Base-by-base conservation (phyloP, 1,284 basidiomycete species). In the Omphalotus olearius region DNA sequence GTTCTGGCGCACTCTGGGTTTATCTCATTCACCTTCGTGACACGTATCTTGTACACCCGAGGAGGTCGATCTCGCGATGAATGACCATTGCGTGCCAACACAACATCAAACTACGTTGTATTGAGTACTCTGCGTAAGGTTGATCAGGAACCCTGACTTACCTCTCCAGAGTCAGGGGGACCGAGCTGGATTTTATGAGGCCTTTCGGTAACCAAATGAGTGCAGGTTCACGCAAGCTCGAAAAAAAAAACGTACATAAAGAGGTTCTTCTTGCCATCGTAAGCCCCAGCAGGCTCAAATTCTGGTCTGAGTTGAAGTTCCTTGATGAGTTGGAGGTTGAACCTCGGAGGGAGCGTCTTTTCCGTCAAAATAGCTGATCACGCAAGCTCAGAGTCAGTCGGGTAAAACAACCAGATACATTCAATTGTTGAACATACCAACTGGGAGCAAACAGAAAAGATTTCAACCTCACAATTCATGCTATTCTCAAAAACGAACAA, bases 221-320 rank as follows among this genome's bases (percentile, higher is more conserved):
- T 20, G 17, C 14, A 43, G 6, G 20, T 3, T 23, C 26, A 6
- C 13, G 4, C 18, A 18, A 13, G 17, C 4, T n/a, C 20, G 11
- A 42, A 10, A n/a, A 43, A 47, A 23, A 33, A 4, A 36, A 13
- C 7, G 9, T 33, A 33, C 41, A 72, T 64, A 57, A 74, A 79
- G n/a, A 79, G 38, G 54, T 78, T 80, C 62, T 79, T 79, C 1
- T 74, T 64, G 2, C 77, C 78, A 56, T 80, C 78, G 54, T 78
- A 80, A 5, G 70, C 76, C 6, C 51, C 51, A 17, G 39, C 45
- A 6, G 45, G 51, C 18, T 47, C 38, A 17, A 52, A 52, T 10
- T 45, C 38, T 4, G 44, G 36, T 9, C 37, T 25, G 5, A 36
- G 17, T 33, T 52, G 51, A 10, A 52, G 28, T 26, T 46, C 6